phyloP scores from a whole-genome alignment of 306 rosid genomes.

The Boehmeria nivea region DNA sequence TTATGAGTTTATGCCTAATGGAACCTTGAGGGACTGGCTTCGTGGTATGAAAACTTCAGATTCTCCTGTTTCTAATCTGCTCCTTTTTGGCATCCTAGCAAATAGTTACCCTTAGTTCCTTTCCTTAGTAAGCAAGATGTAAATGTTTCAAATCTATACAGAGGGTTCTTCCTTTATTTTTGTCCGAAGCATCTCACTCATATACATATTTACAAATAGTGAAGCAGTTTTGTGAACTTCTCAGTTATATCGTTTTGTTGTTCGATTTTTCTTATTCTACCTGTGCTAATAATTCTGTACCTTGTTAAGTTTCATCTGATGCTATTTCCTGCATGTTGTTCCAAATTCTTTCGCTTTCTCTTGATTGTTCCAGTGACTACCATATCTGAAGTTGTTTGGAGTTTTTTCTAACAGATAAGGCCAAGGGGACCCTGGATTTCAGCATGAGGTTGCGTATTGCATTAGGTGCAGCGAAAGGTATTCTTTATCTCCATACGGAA shows the following conservation, averaged over 20 bases:
- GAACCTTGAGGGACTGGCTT: conserved; percentile 79
- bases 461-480: conserved; percentile 81
- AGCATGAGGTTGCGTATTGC: conserved; percentile 58
- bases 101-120: not conserved
- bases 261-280: too few relatives aligned
- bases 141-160: too few relatives aligned
- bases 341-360: not conserved
- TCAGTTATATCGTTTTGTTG: too few relatives aligned
- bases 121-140: not conserved
- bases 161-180: too few relatives aligned
- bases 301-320: not conserved
- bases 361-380: not conserved
- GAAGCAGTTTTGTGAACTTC: too few relatives aligned
- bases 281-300: too few relatives aligned
- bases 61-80: conserved; percentile 9
- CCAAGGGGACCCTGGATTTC: conserved; percentile 39
- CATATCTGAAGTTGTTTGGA: not conserved
- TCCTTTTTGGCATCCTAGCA: not conserved
- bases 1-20: conserved; percentile 86
- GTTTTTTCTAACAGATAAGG: conserved; percentile 37
- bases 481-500: conserved; percentile 79
- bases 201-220: too few relatives aligned
- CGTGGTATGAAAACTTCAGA: conserved; percentile 42
- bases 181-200: too few relatives aligned
- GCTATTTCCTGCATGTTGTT: too few relatives aligned